A percentile compares a stretch with the other conserved stretches of the same genome.
phyloP scores from a whole-genome alignment of 2,329 filamentous ascomycete genomes.

The Coniosporium uncinatum region DNA sequence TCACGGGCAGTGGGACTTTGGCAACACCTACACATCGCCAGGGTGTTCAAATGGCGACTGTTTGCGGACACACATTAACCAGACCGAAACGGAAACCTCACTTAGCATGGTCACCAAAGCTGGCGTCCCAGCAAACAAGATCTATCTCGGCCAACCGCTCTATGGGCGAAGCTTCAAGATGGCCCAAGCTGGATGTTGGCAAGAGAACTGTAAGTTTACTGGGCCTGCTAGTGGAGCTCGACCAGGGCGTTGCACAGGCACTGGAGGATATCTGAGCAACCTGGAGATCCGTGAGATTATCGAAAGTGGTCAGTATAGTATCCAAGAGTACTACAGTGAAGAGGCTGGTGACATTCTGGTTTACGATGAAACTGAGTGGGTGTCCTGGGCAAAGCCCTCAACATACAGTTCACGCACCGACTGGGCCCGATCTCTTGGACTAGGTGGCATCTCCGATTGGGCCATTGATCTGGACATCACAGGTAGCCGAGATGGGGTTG shows the following conservation, averaged over 20 bases:
- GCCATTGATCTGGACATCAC: conserved; percentile 19
- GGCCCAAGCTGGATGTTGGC: conserved; percentile 15
- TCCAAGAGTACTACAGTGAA: not conserved
- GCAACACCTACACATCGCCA: conserved; percentile 17
- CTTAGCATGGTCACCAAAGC: conserved; percentile 28
- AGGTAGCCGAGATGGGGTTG: not conserved
- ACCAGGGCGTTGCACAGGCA: conserved; percentile 21
- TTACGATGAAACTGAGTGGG: conserved; percentile 4
- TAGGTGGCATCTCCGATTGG: conserved; percentile 24
- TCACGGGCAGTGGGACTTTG: conserved; percentile 33
- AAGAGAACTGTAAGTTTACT: conserved; percentile 15
- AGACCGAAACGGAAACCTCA: conserved; percentile 10
- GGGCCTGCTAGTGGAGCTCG: conserved; percentile 17
- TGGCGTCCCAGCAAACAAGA: conserved; percentile 22
- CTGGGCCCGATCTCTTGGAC: conserved; percentile 13
- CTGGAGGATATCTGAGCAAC: conserved; percentile 24
- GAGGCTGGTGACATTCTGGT: not conserved
- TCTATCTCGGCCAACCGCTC: conserved; percentile 24
- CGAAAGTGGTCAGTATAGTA: not conserved
- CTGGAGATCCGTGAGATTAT: conserved; percentile 25
- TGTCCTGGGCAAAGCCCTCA: conserved; percentile 11
- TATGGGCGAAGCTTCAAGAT: conserved; percentile 30
- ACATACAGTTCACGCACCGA: conserved; percentile 15
- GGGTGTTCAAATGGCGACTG: conserved; percentile 23
- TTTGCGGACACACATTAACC: conserved; percentile 14